Base-by-base conservation (phyloP, 352 stramenopile species). In the Phytophthora gonapodyides region DNA sequence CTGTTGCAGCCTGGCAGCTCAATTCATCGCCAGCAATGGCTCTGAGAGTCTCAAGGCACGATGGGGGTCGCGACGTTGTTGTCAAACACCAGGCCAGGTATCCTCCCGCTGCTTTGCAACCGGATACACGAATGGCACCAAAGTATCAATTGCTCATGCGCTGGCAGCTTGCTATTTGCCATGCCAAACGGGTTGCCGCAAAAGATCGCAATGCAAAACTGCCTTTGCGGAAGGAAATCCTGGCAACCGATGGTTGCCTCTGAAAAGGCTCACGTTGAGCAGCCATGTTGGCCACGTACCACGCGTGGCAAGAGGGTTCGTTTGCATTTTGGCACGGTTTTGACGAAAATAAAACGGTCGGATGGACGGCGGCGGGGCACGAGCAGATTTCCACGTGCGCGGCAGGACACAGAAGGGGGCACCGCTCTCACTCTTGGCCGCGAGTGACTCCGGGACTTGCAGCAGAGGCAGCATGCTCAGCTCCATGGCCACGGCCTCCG, bases 391-490 rank as follows among this genome's bases (percentile, higher is more conserved):
- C 36, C 62, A 34, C 30, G 10, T 31, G 48, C 62, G 38, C 30
- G 7, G 27, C 40, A 48, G 19, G 11, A 45, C 45, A 47, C 38
- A 61, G 19, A 50, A 62, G 40, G 43, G 41, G 27, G 27, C 27
- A 8, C 27, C 38, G 12, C 21, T 5, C 9, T 17, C 35, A 16
- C 45, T 27, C 6, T 33, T 52, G 12, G 13, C 46, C 2, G 36
- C 17, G 5, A 45, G 53, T 40, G 40, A 34, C 12, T 34, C 15
- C 11, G 21, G 21, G 35, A 27, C 19, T 1, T 31, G 27, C 21
- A 27, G 51, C 24, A 30, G 10, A 24, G 17, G 19, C 27, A 67
- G 30, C 0, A 67, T 75, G 62, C 35, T 69, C 7, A 61, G 57
- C 49, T 10, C 43, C 9, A 37, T 72, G 53, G 45, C 21, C 27